Evolutionary conservation across 345 rosid genomes (phyloP), one percentile per base, ranked within the genome.

Genomic region (Laguncularia racemosa): DNA sequence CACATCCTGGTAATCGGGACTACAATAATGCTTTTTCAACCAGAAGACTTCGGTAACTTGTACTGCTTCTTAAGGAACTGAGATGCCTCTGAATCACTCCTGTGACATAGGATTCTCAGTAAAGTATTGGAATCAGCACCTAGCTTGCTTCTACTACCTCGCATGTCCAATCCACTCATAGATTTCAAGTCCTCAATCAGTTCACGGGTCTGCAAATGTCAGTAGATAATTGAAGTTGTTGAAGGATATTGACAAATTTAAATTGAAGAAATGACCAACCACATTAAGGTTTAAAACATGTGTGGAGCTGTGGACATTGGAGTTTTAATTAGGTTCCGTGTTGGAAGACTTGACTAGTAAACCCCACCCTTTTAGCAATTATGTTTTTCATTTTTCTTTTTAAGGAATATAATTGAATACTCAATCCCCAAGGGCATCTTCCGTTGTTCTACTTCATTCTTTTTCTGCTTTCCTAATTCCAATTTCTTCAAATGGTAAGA

Each of bases 51-150:
- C 47, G 99, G 99, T 65, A 93, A 81, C 70, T 81, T 89, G 81
- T 83, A 89, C 76, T 93, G 96, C 63, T 87, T 93, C 78, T 89
- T 93, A 16, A 93, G 84, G 78, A 87, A 93, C 53, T 80, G 84
- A 28, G 97, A 82, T 28, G 99, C 95, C 63, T 93, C 97, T 21
- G 96, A 70, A 62, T 89, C 99, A 33, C 74, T 74, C 65, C 97
- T 76, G 72, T 93, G 99, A 60, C 99, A 93, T 63, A 93, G 63
- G 70, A 93, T 75, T 73, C 97, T 79, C 59, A 93, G 59, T 45
- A 89, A 53, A 17, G 88, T 86, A 60, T 89, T 88, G 0, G 83
- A 83, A 62, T 93, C 97, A 0, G 79, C 97, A 2, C 97, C 97
- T 21, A 83, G 78, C 54, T 73, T 84, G 73, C 95, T 81, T 67